Conservation (phyloP, 768 basidiomycete genomes). For the Suillus subaureus region DNA sequence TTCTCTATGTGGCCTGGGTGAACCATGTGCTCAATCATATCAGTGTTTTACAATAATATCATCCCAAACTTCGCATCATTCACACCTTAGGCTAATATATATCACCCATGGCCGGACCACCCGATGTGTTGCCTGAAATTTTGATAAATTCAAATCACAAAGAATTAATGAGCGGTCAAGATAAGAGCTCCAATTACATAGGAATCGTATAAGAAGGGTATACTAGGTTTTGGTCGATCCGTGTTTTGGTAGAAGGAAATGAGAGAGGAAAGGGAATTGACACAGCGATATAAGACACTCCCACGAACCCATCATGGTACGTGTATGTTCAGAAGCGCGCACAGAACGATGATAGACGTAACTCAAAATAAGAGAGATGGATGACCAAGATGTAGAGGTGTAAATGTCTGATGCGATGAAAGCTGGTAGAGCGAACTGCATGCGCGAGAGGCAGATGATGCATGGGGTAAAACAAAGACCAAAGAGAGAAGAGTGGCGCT, state of each 20-base stretch:
- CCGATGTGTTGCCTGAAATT: background rate
- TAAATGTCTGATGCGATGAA: conserved; percentile 27
- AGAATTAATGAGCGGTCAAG: conserved; percentile 14
- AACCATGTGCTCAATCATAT: background rate
- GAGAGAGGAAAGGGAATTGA: background rate
- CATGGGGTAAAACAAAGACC: conserved; percentile 20
- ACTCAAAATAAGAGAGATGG: conserved; percentile 13
- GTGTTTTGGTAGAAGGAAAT: background rate
- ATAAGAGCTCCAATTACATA: conserved; percentile 22
- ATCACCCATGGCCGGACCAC: background rate
- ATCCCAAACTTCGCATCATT: conserved; percentile 1
- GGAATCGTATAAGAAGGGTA: conserved; percentile 22
- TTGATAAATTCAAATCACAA: conserved; percentile 1
- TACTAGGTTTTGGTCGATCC: conserved; percentile 16
- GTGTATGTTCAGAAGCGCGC: conserved; percentile 11
- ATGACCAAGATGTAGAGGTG: conserved; percentile 25
- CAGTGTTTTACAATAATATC: background rate
- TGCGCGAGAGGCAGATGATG: conserved; percentile 24
- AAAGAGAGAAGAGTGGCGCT: conserved; percentile 3
- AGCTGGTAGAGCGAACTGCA: conserved; percentile 26
- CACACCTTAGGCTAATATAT: background rate
- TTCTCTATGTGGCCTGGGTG: background rate
- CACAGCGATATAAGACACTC: conserved; percentile 11
- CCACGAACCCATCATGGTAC: conserved; percentile 6
- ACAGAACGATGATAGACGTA: conserved; percentile 11